These are phyloP conservation scores for Alloteropsis semialata DNA, from an alignment of 176 grass and related monocot genomes.

Conservation along the genomic window DNA sequence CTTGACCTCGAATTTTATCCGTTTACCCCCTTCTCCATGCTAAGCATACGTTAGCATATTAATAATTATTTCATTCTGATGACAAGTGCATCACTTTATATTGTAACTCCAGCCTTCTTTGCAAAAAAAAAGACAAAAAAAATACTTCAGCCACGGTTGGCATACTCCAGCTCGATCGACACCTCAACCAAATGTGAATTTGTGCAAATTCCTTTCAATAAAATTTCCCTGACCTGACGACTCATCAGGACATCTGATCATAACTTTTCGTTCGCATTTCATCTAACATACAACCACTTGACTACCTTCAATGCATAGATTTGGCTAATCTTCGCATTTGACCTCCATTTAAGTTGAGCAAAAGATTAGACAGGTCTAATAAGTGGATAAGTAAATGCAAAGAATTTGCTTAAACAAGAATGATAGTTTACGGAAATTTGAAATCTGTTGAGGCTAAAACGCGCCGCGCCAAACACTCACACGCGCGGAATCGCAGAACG, in stretches of 20 bases:
- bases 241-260: not conserved
- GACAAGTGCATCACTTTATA: not conserved
- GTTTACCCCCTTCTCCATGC: not conserved
- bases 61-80: not conserved
- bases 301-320: not conserved
- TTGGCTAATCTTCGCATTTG: not conserved
- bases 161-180: too few species aligned
- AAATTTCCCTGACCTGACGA: not conserved
- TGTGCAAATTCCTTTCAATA: not conserved
- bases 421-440: not conserved
- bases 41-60: not conserved
- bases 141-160: too few species aligned
- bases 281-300: not conserved
- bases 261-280: not conserved
- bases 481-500: too few species aligned
- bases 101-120: not conserved
- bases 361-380: not conserved
- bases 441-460: too few species aligned
- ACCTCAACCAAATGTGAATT: too few species aligned
- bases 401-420: not conserved
- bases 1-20: not conserved
- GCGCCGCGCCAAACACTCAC: too few species aligned
- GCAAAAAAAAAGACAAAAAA: not conserved
- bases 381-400: not conserved
- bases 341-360: not conserved